A percentile compares a stretch with the other conserved stretches of the same genome.
Conservation (phyloP, 1,284 basidiomycete genomes). For the Omphalotus olearius region DNA sequence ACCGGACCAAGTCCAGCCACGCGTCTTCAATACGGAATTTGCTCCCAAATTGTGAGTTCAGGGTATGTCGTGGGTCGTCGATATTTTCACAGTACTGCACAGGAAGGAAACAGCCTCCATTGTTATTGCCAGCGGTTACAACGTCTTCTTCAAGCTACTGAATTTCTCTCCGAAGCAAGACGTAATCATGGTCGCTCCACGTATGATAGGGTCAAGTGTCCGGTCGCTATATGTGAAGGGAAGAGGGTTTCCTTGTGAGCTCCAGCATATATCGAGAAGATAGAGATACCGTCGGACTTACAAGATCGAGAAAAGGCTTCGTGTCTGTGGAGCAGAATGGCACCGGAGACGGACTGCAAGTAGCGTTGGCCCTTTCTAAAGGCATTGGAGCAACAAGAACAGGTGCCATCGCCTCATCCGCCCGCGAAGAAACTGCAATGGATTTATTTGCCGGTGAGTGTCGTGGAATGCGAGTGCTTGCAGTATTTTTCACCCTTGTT, state of each 20-base stretch:
- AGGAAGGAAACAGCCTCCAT: conserved; percentile 42
- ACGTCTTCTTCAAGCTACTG: conserved; percentile 58
- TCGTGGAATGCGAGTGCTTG: background rate
- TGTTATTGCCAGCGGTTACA: conserved; percentile 63
- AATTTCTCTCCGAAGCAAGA: conserved; percentile 52
- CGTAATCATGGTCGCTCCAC: conserved; percentile 64
- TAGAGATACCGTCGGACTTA: background rate
- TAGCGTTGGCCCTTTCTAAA: conserved; percentile 50
- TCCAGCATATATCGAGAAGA: conserved; percentile 39
- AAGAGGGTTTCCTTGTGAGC: conserved; percentile 52
- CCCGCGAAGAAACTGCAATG: conserved; percentile 62
- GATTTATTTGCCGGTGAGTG: conserved; percentile 49
- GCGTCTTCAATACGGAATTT: conserved; percentile 53
- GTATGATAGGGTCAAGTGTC: conserved; percentile 65
- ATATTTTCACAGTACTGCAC: too few species aligned
- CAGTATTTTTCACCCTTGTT: background rate
- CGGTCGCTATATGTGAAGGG: conserved; percentile 57
- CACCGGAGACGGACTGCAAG: conserved; percentile 41
- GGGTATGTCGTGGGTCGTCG: too few species aligned
- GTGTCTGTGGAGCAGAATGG: conserved; percentile 63
- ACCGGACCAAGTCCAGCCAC: conserved; percentile 61
- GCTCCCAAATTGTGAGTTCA: conserved; percentile 34
- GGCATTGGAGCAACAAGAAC: conserved; percentile 61
- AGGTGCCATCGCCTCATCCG: conserved; percentile 63
- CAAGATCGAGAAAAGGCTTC: conserved; percentile 29